These are phyloP conservation scores for Dictyostelium purpureum DNA, from an alignment of 78 protist species.

Conservation along the genomic window DNA sequence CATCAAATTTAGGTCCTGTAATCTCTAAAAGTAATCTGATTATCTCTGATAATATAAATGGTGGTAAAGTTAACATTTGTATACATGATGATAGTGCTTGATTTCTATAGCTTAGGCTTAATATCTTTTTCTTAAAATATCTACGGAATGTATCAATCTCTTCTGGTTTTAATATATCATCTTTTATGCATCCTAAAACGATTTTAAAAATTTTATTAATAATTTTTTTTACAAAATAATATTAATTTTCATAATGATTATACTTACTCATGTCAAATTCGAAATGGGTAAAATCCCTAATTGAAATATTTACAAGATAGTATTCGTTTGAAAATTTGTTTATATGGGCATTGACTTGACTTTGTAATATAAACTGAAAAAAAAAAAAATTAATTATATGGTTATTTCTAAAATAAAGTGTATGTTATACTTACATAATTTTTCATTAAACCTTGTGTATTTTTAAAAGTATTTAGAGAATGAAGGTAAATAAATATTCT, in stretches of 20 bases:
- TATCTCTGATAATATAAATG: not conserved
- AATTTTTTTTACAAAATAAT: too few species aligned
- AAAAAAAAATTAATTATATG: not conserved
- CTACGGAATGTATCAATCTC: not conserved
- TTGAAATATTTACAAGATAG: too few species aligned
- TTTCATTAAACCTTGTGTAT: not conserved
- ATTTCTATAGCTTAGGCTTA: not conserved
- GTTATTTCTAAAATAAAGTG: too few species aligned
- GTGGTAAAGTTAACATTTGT: slow-evolving; percentile 39
- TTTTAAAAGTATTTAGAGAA: not conserved
- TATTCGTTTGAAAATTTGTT: too few species aligned
- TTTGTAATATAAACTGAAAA: too few species aligned
- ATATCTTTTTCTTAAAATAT: slow-evolving; percentile 46
- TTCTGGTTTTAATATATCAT: too few species aligned
- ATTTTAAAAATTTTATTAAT: too few species aligned
- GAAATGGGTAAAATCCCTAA: too few species aligned
- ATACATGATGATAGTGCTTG: slow-evolving; percentile 40
- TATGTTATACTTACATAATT: not conserved
- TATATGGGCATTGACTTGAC: not conserved
- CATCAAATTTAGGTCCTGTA: not conserved
- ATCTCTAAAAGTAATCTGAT: not conserved
- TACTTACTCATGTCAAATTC: too few species aligned
- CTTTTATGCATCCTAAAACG: too few species aligned
- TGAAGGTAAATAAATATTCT: slow-evolving; percentile 21
- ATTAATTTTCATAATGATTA: too few species aligned